A percentile compares a stretch with the other conserved stretches of the same genome.
These are phyloP conservation scores for Scheffersomyces titani DNA, from an alignment of 1,139 yeast species.

Conservation along the genomic window DNA sequence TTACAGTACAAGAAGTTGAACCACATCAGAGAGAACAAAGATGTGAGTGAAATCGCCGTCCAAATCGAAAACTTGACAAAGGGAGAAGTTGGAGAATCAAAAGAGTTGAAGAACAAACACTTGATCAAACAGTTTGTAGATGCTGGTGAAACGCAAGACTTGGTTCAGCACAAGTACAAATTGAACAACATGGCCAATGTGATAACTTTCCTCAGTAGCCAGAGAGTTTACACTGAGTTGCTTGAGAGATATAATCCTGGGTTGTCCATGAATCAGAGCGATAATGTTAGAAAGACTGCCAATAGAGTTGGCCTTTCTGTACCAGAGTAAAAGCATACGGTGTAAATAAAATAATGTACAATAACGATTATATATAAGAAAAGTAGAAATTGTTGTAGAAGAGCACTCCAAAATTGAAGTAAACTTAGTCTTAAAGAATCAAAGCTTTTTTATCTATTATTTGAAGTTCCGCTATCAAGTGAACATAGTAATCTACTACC, in stretches of 20 bases:
- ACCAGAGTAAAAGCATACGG: slow-evolving; percentile 8
- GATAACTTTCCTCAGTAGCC: slow-evolving; percentile 61
- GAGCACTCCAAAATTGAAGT: neutral
- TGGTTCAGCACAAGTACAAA: slow-evolving; percentile 18
- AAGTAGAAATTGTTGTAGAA: neutral
- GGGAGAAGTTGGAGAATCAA: slow-evolving; percentile 11
- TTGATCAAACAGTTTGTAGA: slow-evolving; percentile 26
- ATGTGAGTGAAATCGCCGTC: slow-evolving; percentile 32
- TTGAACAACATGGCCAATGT: slow-evolving; percentile 49
- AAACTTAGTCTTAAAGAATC: too few species aligned
- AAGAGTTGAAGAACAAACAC: slow-evolving; percentile 7
- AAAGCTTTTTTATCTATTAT: too few species aligned
- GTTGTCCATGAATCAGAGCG: slow-evolving; percentile 71
- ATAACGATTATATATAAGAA: neutral
- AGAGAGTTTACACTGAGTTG: slow-evolving; percentile 74
- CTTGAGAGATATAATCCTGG: slow-evolving; percentile 89
- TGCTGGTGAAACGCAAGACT: slow-evolving; percentile 13
- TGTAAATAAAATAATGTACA: too few species aligned
- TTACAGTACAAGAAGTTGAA: slow-evolving; percentile 58
- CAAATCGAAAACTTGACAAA: slow-evolving; percentile 29
- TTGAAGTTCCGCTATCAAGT: too few species aligned
- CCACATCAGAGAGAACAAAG: slow-evolving; percentile 40
- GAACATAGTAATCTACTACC: neutral
- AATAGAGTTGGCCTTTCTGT: slow-evolving; percentile 70
- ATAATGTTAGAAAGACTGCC: slow-evolving; percentile 78